Conservation (phyloP, 176 grass and related monocot species). For the Carex scoparia region DNA sequence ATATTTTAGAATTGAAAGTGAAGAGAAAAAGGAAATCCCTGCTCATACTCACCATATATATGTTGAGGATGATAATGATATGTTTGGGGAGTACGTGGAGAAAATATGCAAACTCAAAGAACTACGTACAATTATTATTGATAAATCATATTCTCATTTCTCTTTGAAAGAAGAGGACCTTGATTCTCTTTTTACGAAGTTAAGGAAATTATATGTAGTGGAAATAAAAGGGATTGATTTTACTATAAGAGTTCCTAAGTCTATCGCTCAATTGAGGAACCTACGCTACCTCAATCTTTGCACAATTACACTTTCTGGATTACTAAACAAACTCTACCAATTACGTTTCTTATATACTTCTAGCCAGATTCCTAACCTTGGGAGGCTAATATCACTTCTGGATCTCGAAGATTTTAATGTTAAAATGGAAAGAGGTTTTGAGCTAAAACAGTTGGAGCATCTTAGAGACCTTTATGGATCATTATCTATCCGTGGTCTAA, state of each 20-base stretch:
- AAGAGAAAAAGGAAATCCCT: not conserved
- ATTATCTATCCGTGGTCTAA: not conserved
- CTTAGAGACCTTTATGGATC: slow-evolving; percentile 10
- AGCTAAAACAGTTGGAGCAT: slow-evolving; percentile 26
- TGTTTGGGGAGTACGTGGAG: not conserved
- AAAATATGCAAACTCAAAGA: not conserved
- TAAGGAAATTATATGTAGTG: slow-evolving; percentile 25
- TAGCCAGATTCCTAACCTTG: not conserved
- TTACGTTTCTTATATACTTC: not conserved
- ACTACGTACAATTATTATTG: no score
- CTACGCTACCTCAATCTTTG: not conserved
- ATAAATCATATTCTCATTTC: not conserved
- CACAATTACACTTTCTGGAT: no score
- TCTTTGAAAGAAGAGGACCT: not conserved
- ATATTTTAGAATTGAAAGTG: not conserved
- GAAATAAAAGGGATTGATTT: not conserved
- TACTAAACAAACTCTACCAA: not conserved
- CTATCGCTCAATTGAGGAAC: not conserved
- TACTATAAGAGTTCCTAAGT: not conserved
- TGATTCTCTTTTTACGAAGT: not conserved
- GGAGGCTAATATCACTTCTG: slow-evolving; percentile 4
- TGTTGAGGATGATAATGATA: not conserved
- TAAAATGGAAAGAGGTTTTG: not conserved
- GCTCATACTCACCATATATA: not conserved
- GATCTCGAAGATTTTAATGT: not conserved